Evolutionary conservation across 1,139 yeast species (phyloP).

Genomic region (Debaryomycetaceae sp.): DNA sequence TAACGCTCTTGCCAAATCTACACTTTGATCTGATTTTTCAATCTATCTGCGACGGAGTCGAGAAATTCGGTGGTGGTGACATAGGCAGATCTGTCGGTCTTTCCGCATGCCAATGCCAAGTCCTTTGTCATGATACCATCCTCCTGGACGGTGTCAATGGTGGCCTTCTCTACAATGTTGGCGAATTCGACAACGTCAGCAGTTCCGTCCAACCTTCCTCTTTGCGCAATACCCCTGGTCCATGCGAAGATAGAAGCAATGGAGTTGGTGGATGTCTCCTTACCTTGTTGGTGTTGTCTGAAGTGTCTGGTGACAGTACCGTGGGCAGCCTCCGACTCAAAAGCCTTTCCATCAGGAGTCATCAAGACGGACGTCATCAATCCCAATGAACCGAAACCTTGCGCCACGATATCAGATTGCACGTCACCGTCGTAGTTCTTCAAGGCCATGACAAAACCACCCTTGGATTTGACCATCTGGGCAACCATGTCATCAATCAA

Average conservation of each 20-base stretch:
- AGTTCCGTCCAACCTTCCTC: constrained; percentile 73
- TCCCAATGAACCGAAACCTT: constrained; percentile 82
- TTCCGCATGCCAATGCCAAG: constrained; percentile 71
- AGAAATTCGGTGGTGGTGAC: constrained; percentile 77
- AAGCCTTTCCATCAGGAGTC: constrained; percentile 84
- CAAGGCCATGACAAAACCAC: constrained; percentile 80
- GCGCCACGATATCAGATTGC: constrained; percentile 81
- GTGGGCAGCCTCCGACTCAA: constrained; percentile 83
- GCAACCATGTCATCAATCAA: constrained; percentile 88
- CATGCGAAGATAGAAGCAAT: constrained; percentile 85
- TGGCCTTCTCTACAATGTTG: constrained; percentile 61
- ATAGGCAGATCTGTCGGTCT: constrained; percentile 59
- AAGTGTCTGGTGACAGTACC: constrained; percentile 86
- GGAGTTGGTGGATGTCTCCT: constrained; percentile 80
- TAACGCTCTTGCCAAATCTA: constrained; percentile 3
- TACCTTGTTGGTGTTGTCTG: constrained; percentile 81
- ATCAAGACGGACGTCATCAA: constrained; percentile 80
- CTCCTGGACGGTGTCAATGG: constrained; percentile 65
- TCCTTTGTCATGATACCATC: constrained; percentile 83
- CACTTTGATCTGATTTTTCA: constrained; percentile 17
- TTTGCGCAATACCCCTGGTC: constrained; percentile 79
- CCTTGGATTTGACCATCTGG: constrained; percentile 80
- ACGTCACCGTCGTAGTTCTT: constrained; percentile 88
- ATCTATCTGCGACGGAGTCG: constrained; percentile 61
- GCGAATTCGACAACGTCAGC: constrained; percentile 71